Percentiles rank a stretch among this genome's conserved stretches.
These are phyloP conservation scores for Albizia julibrissin DNA, from an alignment of 306 rosid genomes.

Conservation along the genomic window DNA sequence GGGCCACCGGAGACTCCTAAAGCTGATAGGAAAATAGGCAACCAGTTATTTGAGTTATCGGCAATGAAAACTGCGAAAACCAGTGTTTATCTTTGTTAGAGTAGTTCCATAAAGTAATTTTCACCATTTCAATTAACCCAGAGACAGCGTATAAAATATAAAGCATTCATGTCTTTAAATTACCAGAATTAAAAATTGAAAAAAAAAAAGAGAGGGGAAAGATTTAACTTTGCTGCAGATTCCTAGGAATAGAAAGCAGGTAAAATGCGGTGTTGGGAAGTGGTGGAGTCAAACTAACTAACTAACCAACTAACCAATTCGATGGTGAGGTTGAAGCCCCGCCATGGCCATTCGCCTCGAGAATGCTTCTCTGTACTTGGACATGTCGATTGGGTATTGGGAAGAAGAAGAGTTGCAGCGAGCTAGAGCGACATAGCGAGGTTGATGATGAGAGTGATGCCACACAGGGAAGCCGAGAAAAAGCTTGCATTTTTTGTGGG, in stretches of 20 bases:
- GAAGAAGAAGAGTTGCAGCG: slow-evolving; percentile 40
- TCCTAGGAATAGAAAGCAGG: slow-evolving; percentile 3
- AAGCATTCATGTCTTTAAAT: background rate
- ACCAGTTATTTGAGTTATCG: background rate
- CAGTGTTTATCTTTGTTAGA: background rate
- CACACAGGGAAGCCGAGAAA: slow-evolving; percentile 30
- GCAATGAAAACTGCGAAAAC: background rate
- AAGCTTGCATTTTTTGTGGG: slow-evolving; percentile 34
- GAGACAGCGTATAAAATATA: background rate
- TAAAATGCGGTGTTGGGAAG: background rate
- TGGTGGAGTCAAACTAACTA: background rate
- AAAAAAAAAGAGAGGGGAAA: background rate
- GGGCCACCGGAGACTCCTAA: slow-evolving; percentile 99
- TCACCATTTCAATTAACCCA: slow-evolving; percentile 3
- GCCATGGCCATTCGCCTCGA: slow-evolving; percentile 86
- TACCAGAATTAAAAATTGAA: background rate
- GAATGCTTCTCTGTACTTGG: slow-evolving; percentile 65
- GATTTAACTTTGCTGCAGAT: background rate
- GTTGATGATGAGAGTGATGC: slow-evolving; percentile 31
- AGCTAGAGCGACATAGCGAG: slow-evolving; percentile 26
- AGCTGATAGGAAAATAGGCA: slow-evolving; percentile 49
- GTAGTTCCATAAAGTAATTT: background rate
- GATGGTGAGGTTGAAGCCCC: slow-evolving; percentile 86
- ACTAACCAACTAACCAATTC: slow-evolving; percentile 57
- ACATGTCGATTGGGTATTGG: slow-evolving; percentile 49